Conservation (phyloP, 2,329 filamentous ascomycete genomes). For the Alternaria novae-zelandiae region DNA sequence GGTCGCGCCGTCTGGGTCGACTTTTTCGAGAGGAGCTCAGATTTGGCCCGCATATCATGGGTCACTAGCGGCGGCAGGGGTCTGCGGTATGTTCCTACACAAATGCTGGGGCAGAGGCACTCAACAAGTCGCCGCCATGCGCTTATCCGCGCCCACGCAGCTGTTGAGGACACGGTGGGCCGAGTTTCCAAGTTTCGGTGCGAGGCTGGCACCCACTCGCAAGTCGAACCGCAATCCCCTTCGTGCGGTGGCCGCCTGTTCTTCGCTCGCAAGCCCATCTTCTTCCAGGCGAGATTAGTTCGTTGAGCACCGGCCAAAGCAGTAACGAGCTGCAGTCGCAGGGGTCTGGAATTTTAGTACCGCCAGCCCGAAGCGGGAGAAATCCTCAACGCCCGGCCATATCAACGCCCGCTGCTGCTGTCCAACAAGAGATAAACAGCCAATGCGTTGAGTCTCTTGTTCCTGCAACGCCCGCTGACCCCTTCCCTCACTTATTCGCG, state of each 20-base stretch:
- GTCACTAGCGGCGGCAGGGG: conserved; percentile 23
- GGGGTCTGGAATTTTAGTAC: conserved; percentile 42
- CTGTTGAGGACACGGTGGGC: conserved; percentile 21
- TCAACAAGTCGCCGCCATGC: conserved; percentile 12
- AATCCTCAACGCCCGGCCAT: conserved; percentile 40
- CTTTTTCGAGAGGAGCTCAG: conserved; percentile 34
- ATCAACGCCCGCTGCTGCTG: conserved; percentile 23
- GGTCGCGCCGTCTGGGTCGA: conserved; percentile 22
- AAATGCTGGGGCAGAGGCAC: conserved; percentile 8
- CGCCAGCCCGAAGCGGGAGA: conserved; percentile 30
- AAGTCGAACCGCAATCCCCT: conserved; percentile 15
- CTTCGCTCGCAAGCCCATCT: conserved; percentile 24
- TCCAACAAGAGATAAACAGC: conserved; percentile 39
- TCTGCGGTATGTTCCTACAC: conserved; percentile 5
- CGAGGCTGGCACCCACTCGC: conserved; percentile 14
- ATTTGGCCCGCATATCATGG: conserved; percentile 15
- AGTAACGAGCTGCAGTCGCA: conserved; percentile 31
- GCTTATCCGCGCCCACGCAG: conserved; percentile 2
- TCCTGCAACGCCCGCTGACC: conserved; percentile 26
- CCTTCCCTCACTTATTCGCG: conserved; percentile 8
- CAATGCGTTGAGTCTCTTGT: conserved; percentile 40
- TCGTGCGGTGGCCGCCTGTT: background rate
- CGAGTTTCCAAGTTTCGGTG: conserved; percentile 2
- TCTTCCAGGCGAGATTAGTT: conserved; percentile 29
- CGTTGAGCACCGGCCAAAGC: conserved; percentile 35